A percentile compares a stretch with the other conserved stretches of the same genome.
Conservation (phyloP, 306 rosid species). For the Hippophae rhamnoides region DNA sequence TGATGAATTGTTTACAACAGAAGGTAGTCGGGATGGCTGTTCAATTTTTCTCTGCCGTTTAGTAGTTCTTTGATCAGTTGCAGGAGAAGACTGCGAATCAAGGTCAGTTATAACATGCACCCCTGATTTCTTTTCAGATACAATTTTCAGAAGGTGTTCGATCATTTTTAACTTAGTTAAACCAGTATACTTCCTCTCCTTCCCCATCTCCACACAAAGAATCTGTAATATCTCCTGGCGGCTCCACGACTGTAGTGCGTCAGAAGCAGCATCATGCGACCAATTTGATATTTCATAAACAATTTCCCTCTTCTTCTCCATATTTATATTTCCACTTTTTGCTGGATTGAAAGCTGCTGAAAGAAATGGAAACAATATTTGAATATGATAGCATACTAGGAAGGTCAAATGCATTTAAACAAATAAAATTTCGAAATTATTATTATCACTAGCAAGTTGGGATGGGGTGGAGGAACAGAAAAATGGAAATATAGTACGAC, state of each 20-base stretch:
- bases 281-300: conserved; percentile 72
- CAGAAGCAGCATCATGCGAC: conserved; percentile 80
- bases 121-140: conserved; percentile 72
- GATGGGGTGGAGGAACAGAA: not conserved
- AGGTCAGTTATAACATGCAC: conserved; percentile 26
- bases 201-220: conserved; percentile 96
- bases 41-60: conserved; percentile 91
- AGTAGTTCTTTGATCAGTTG: conserved; percentile 47
- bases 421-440: not conserved
- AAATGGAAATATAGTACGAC: not conserved
- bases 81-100: conserved; percentile 51
- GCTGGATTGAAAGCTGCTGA: conserved; percentile 54
- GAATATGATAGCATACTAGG: conserved; percentile 11
- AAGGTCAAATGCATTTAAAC: not conserved
- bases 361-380: conserved; percentile 17
- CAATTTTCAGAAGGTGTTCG: conserved; percentile 79
- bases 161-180: conserved; percentile 86
- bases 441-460: conserved; percentile 3
- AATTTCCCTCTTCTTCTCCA: conserved; percentile 81
- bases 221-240: conserved; percentile 93
- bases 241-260: conserved; percentile 85
- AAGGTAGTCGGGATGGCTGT: conserved; percentile 56
- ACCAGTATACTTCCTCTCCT: conserved; percentile 97
- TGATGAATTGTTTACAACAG: conserved; percentile 32
- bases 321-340: conserved; percentile 53